Evolutionary conservation across 768 basidiomycete species (phyloP), one percentile per base, ranked within the genome.

Genomic region (Hebeloma cylindrosporum): DNA sequence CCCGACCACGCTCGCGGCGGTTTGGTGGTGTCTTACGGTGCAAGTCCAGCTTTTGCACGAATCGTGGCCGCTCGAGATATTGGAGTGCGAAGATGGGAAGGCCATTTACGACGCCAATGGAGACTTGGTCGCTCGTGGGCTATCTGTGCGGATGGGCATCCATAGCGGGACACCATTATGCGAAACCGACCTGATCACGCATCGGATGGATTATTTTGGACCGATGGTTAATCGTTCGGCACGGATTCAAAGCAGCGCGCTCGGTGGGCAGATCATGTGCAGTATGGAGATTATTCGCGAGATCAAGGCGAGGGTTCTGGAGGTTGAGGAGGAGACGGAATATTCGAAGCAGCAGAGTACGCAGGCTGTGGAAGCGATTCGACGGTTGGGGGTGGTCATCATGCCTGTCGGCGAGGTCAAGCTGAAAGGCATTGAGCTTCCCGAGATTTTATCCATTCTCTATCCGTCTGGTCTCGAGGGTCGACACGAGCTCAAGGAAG

Each of bases 201-300:
- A 83, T 47, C 86, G 96, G 33, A 98, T 99, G 96, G 95, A 98
- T 63, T 98, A 98, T 66, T 90, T 95, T 57, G 94, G 94, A 0
- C 85, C 93, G 1, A 91, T 96, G 81, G 92, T 95, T 54, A 98
- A 97, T 65, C 88, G 93, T 23, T 77, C 94, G 0, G 83, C 95
- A 4, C 79, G 95, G 29, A 89, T 99, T 57, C 80, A 74, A 48
- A 82, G 84, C 16, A 78, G 72, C 45, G 93, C 96, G 0, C 80
- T 82, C 7, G 96, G 96, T 5, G 96, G 96, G 0, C 92, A 98
- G 63, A 90, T 98, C 60, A 85, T 88, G 80, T 86, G 89, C 58
- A 93, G 89, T 58, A 78, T 82, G 3, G 93, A 96, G 45, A 83
- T 94, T 53, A 74, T 93, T 40, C 79, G 83, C 44, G 93, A 95